phyloP scores from a whole-genome alignment of 768 basidiomycete genomes.

The Termitomyces sp. region DNA sequence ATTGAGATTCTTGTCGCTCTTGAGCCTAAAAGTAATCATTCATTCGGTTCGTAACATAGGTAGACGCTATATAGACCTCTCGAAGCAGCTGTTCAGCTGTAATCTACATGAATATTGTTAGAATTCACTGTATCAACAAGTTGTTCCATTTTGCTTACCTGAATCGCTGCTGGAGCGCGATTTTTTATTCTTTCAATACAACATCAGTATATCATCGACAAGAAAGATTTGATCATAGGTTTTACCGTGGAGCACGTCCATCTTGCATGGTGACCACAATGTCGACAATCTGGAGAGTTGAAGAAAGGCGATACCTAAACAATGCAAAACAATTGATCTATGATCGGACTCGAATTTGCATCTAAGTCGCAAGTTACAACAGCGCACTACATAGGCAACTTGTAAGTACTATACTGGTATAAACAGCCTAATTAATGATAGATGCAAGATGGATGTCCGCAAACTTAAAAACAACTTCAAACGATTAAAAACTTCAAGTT shows the following conservation, averaged over 20 bases:
- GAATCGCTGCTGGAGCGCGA: slow-evolving; percentile 90
- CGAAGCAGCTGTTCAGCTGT: slow-evolving; percentile 97
- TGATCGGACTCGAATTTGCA: too few relatives aligned
- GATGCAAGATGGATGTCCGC: too few relatives aligned
- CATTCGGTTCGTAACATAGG: background rate
- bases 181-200: slow-evolving; percentile 75
- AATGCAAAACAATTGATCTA: background rate
- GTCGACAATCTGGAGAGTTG: background rate
- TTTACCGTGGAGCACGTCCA: slow-evolving; percentile 16
- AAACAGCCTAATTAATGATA: too few relatives aligned
- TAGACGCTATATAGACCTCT: slow-evolving; percentile 51
- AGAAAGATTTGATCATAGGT: background rate
- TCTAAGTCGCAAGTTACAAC: too few relatives aligned
- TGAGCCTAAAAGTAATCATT: slow-evolving; percentile 60
- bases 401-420: too few relatives aligned
- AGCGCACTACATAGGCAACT: too few relatives aligned
- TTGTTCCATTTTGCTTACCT: slow-evolving; percentile 45
- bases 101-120: slow-evolving; percentile 53
- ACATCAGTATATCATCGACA: background rate
- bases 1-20: slow-evolving; percentile 92
- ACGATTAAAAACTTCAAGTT: too few relatives aligned
- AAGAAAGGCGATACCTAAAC: background rate
- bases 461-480: too few relatives aligned
- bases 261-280: slow-evolving; percentile 13
- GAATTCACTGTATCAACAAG: background rate